Percentiles rank a stretch among this genome's conserved stretches.
Evolutionary conservation across 2,329 filamentous ascomycete species (phyloP).

Genomic region (Diaporthe aspalathi): DNA sequence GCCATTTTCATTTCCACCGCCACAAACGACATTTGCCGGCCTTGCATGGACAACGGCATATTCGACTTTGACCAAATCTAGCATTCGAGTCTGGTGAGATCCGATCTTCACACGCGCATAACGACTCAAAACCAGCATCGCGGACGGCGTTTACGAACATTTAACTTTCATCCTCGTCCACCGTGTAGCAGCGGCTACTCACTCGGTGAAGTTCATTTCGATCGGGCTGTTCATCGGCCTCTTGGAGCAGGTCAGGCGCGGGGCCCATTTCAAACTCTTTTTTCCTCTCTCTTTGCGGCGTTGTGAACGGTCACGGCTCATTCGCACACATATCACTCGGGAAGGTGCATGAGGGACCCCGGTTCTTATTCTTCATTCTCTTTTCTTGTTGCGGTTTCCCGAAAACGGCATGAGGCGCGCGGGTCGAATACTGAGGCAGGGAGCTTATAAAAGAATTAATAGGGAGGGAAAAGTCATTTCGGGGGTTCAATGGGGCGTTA

Average conservation of each 20-base stretch:
- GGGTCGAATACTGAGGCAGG: conserved; percentile 1
- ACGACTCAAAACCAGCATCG: conserved; percentile 29
- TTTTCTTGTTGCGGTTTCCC: background rate
- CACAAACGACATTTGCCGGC: conserved; percentile 8
- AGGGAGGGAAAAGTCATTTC: conserved; percentile 23
- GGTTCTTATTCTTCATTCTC: background rate
- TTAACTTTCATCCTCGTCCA: conserved; percentile 3
- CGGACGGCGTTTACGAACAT: conserved; percentile 31
- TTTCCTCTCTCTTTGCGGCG: conserved; percentile 2
- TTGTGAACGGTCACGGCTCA: conserved; percentile 17
- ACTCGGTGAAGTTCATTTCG: conserved; percentile 2
- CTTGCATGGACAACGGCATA: background rate
- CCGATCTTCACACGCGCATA: background rate
- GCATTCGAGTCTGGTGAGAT: conserved; percentile 27
- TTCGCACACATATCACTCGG: background rate
- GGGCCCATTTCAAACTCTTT: conserved; percentile 4
- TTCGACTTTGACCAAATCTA: conserved; percentile 27
- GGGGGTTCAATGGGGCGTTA: conserved; percentile 27
- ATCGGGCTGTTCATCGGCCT: background rate
- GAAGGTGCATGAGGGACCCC: conserved; percentile 8
- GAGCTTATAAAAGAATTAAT: conserved; percentile 30
- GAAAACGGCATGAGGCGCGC: background rate
- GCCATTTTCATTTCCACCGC: conserved; percentile 22
- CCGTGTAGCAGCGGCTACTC: conserved; percentile 4
- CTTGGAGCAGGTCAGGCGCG: background rate